phyloP scores from a whole-genome alignment of 768 basidiomycete genomes.

The Rhizopogon vinicolor region DNA sequence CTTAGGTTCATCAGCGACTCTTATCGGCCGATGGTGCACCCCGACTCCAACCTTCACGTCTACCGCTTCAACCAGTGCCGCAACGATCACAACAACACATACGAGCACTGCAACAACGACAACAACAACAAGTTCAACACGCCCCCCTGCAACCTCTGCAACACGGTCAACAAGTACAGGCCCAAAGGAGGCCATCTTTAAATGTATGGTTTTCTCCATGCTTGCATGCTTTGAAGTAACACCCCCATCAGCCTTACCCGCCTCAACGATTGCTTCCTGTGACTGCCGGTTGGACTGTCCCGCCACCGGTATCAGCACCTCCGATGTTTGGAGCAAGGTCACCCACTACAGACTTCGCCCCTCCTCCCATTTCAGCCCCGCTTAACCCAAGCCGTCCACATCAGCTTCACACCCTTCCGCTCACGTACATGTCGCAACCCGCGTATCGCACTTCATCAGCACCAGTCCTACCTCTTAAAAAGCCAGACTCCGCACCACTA shows the following conservation, averaged over 20 bases:
- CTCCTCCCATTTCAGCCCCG: not conserved
- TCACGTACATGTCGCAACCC: not conserved
- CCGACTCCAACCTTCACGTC: slow-evolving; percentile 1
- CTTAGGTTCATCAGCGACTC: not conserved
- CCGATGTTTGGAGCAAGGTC: not conserved
- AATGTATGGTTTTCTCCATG: not conserved
- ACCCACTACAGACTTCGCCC: not conserved
- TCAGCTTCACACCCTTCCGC: not conserved
- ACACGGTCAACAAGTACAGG: not conserved
- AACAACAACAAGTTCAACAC: not conserved
- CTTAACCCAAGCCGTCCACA: not conserved
- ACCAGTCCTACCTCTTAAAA: not conserved
- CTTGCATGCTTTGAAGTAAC: not conserved
- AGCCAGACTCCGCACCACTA: not conserved
- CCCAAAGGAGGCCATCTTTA: not conserved
- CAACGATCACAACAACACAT: slow-evolving; percentile 1
- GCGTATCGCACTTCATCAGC: slow-evolving; percentile 6
- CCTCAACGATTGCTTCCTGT: not conserved
- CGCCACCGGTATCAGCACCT: not conserved
- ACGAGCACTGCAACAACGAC: not conserved
- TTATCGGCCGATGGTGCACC: not conserved
- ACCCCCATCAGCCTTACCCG: not conserved
- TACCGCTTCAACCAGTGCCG: not conserved
- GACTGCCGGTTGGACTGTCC: no score
- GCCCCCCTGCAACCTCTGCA: not conserved